Base-by-base conservation (phyloP, 495 filamentous ascomycete species). In the Aspergillus nidulans region DNA sequence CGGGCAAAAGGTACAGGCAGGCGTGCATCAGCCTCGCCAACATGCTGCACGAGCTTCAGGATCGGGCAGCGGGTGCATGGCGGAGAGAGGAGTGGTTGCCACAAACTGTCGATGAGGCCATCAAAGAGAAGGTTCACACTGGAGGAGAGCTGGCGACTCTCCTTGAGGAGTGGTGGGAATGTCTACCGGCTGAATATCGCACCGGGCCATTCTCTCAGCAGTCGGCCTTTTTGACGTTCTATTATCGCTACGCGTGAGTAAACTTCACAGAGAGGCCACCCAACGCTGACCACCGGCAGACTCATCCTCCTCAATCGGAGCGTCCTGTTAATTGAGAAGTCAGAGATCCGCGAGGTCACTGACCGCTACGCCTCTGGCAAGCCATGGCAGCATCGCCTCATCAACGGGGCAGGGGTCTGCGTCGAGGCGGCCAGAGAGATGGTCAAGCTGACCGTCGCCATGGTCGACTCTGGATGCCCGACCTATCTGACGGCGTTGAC, bases 51-150 rank as follows among this genome's bases (percentile, higher is more conserved):
- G 40, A 53, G 15, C 23, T 53, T 16, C 51, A 45, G 9, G 41
- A 45, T 7, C 51, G 40, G 0, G 41, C 51, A 2, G 51, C 51
- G 0, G 26, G 51, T 9, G 23, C 51, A 16, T 53, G 51, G 51
- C 25, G 40, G 25, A 28, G 40, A 16, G 51, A 53, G 25, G 51
- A 53, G 12, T 53, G 51, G 51, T 24, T 45, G 21, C 51, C 51
- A 8, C 51, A 53, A 15, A 45, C 21, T 0, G 51, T 53, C 4
- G 51, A 53, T 36, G 51, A 53, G 25, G 51, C 51, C 0, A 45
- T 53, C 36, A 28, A 53, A 20, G 40, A 53, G 51, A 53, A 53
- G 23, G 20, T 53, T 19, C 38, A 30, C 3, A 43, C 39, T 18
- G 25, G 50, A 10, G 50, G 50, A 20, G 50, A 53, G 39, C 13